Evolutionary conservation across 2,329 filamentous ascomycete species (phyloP).

Genomic region (Exophiala aquamarina): DNA sequence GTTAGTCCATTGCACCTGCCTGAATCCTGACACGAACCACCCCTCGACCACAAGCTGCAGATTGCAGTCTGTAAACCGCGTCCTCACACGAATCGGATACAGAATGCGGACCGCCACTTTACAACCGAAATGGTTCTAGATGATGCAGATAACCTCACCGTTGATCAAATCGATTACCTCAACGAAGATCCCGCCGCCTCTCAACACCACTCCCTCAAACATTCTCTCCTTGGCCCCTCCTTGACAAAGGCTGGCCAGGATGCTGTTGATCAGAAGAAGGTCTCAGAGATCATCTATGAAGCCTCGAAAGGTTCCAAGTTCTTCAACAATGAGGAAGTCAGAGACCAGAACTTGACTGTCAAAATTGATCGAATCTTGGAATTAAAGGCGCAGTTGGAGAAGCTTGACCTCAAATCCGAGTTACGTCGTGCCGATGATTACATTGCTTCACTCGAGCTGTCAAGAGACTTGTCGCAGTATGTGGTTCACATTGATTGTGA

Average conservation of each 20-base stretch:
- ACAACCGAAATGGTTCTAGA: background rate
- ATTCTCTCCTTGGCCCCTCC: constrained; percentile 84
- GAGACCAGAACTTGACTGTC: constrained; percentile 76
- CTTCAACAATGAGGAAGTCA: constrained; percentile 85
- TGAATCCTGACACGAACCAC: no score
- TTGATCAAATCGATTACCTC: no score
- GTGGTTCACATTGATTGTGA: constrained; percentile 96
- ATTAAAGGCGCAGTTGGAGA: constrained; percentile 74
- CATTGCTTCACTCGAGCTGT: constrained; percentile 74
- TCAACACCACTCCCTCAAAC: constrained; percentile 71
- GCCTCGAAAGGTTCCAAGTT: constrained; percentile 95
- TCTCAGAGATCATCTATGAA: constrained; percentile 95
- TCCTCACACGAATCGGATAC: no score
- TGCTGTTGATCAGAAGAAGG: constrained; percentile 87
- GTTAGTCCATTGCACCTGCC: no score
- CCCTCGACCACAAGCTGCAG: no score
- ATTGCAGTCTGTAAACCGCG: no score
- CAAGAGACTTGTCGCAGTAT: constrained; percentile 77
- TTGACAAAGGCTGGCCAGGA: constrained; percentile 93
- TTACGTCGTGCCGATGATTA: constrained; percentile 76
- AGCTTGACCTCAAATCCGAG: constrained; percentile 70
- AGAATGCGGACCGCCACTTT: no score
- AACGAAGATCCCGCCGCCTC: constrained; percentile 9
- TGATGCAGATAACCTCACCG: background rate
- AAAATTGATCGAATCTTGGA: constrained; percentile 80